These are phyloP conservation scores for Irpex rosettiformis DNA, from an alignment of 1,284 basidiomycete species.

Conservation along the genomic window DNA sequence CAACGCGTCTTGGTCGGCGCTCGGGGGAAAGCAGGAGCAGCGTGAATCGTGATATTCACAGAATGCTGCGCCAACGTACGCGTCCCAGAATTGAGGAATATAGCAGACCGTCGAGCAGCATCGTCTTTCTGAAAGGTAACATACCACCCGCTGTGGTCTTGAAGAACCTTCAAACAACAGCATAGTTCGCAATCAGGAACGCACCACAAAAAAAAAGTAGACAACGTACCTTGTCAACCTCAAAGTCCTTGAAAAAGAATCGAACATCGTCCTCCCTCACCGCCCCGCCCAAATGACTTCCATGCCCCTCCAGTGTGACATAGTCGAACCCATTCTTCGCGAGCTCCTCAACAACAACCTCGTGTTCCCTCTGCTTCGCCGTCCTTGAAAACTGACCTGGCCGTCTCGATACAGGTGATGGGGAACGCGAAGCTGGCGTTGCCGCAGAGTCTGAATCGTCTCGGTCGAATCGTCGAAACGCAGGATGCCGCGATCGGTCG, in stretches of 20 bases:
- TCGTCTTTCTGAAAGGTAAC: conserved; percentile 62
- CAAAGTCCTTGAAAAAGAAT: conserved; percentile 58
- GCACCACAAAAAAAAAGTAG: conserved; percentile 10
- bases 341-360: conserved; percentile 51
- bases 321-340: conserved; percentile 62
- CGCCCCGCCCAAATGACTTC: conserved; percentile 43
- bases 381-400: conserved; percentile 31
- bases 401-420: conserved; percentile 41
- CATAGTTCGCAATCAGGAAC: conserved; percentile 7
- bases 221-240: conserved; percentile 58
- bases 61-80: conserved; percentile 56
- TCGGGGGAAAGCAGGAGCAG: conserved; percentile 39
- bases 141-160: conserved; percentile 66
- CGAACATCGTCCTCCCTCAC: conserved; percentile 62
- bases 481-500: not conserved
- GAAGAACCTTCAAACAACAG: conserved; percentile 49
- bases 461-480: conserved; percentile 9
- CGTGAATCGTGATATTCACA: conserved; percentile 54
- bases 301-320: conserved; percentile 51
- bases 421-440: conserved; percentile 39
- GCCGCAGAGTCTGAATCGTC: conserved; percentile 18
- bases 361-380: conserved; percentile 36
- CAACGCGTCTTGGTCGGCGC: conserved; percentile 42
- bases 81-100: conserved; percentile 47
- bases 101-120: conserved; percentile 58